These are phyloP conservation scores for Ophiocordyceps camponoti-floridani DNA, from an alignment of 2,329 filamentous ascomycete genomes.

Conservation along the genomic window DNA sequence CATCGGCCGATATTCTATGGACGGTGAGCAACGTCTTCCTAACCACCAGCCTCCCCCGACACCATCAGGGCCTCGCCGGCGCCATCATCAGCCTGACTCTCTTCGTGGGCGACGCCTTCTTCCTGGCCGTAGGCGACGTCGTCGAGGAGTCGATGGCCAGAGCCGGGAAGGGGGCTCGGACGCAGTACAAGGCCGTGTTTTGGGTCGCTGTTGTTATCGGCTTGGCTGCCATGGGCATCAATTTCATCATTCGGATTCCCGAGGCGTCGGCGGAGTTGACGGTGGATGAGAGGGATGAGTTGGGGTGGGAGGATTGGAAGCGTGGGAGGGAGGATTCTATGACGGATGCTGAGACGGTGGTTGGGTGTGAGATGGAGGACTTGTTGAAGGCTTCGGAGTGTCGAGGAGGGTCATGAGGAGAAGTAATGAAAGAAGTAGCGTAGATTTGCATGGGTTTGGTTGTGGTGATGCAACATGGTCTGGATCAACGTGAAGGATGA, in stretches of 20 bases:
- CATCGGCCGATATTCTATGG: constrained; percentile 63
- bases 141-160: constrained; percentile 23
- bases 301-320: background rate
- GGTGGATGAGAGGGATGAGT: constrained; percentile 14
- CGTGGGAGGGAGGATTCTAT: background rate
- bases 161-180: constrained; percentile 18
- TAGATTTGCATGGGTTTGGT: too few species aligned
- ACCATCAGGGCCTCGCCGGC: constrained; percentile 53
- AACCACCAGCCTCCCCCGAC: constrained; percentile 48
- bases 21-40: constrained; percentile 64
- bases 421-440: too few species aligned
- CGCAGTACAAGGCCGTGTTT: constrained; percentile 41
- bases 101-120: constrained; percentile 55
- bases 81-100: constrained; percentile 53
- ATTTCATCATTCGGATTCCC: constrained; percentile 8
- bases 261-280: constrained; percentile 21
- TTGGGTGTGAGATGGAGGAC: background rate
- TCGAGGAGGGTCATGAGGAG: too few species aligned
- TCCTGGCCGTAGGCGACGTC: constrained; percentile 54
- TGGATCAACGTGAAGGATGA: too few species aligned
- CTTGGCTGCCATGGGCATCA: constrained; percentile 24
- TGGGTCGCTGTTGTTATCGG: constrained; percentile 40
- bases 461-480: too few species aligned
- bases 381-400: background rate
- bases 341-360: background rate